phyloP scores from a whole-genome alignment of 495 filamentous ascomycete genomes.

The Penicillium steckii region DNA sequence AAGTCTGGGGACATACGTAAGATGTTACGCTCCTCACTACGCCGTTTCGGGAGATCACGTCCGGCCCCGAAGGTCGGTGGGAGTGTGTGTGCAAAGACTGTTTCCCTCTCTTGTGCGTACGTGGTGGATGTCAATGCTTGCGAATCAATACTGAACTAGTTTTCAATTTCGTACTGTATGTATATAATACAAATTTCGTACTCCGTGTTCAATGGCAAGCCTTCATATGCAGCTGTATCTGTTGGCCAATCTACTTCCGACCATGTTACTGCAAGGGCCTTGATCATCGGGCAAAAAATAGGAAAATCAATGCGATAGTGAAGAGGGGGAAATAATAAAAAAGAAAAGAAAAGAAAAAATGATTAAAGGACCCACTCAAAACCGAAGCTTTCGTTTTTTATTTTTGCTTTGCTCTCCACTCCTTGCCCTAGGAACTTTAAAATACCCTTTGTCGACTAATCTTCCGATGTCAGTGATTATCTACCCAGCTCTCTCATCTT shows the following conservation, averaged over 20 bases:
- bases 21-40: constrained; percentile 21
- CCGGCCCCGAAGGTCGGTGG: constrained; percentile 19
- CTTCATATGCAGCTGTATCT: neutral
- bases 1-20: constrained; percentile 28
- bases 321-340: neutral
- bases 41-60: constrained; percentile 17
- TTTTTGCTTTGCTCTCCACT: neutral
- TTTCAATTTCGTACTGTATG: neutral
- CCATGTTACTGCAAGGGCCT: constrained; percentile 1
- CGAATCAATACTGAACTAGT: neutral
- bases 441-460: neutral
- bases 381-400: neutral
- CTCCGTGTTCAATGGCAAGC: no score
- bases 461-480: neutral
- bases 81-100: neutral
- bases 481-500: neutral
- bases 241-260: neutral
- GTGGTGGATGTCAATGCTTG: neutral
- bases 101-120: no score
- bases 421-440: constrained; percentile 3
- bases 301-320: neutral
- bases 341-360: constrained; percentile 1
- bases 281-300: neutral
- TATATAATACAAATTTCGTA: no score
- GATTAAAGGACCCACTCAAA: neutral